Base-by-base conservation (phyloP, 2,329 filamentous ascomycete species). In the Colletotrichum godetiae region DNA sequence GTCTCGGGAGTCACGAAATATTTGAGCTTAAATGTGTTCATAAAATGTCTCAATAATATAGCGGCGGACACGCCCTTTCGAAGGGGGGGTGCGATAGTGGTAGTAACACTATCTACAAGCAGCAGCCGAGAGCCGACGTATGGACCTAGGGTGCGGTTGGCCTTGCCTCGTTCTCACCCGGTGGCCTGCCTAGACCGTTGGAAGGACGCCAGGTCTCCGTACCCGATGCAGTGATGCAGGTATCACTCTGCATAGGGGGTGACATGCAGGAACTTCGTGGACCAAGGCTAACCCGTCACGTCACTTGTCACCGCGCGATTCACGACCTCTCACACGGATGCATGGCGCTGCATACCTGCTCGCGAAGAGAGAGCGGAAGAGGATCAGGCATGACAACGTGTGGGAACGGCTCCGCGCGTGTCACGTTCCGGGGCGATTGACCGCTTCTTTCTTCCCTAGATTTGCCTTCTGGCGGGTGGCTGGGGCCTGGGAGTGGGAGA, bases 241-340 rank as follows among this genome's bases (percentile, higher is more conserved):
- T 55, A 70, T 73, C 71, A 66, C 67, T 37, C 60, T 57, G 67
- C 67, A 64, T 70, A 56, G 55, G 24, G 12, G 60, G 67, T 70
- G 46, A 57, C 55, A 66, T 60, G 71, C 67, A 31, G 49, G 49
- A 60, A 37, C 46, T 19, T 55, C 49, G 27, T 52, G 33, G 42
- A 37, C 55, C 63, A 33, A 71, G 60, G 46, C 71, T 66, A 66
- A 70, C 56, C 46, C 24, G 35, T 73, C 67, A 73, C 67, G 56
- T 73, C 55, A 73, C 55, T 49, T 60, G 56, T 73, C 71, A 66
- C 55, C 19, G 58, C 67, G 55, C 60, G 70, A 73, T 55, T 64
- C 55, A 56, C 67, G 15, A 55, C 55, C 37, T 15, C 63, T 37
- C 24, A 27, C 33, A 59, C 59, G 65, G 19, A 52, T 59, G 65